A percentile compares a stretch with the other conserved stretches of the same genome.
phyloP scores from a whole-genome alignment of 1,284 basidiomycete species.

The Apiotrichum siamense region DNA sequence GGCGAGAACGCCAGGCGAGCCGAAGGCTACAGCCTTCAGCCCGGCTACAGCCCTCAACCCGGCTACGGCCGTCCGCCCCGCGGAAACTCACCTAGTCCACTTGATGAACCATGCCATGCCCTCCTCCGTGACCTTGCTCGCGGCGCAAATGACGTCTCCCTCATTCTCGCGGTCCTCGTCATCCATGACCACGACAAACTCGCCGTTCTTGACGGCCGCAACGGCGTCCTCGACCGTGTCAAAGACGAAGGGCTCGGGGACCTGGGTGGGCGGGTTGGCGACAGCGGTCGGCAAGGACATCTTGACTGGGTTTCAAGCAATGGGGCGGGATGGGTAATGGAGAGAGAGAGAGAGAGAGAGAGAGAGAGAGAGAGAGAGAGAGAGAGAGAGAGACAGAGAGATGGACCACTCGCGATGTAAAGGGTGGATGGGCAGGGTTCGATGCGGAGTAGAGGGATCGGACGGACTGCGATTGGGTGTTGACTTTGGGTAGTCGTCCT shows the following conservation, averaged over 20 bases:
- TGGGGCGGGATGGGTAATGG: not conserved
- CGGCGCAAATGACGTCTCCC: conserved; percentile 86
- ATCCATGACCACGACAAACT: conserved; percentile 93
- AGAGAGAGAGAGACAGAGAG: no score
- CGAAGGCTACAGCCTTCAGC: no score
- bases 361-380: not conserved
- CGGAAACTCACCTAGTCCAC: conserved; percentile 69
- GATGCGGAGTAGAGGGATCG: not conserved
- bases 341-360: not conserved
- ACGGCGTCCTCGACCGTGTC: conserved; percentile 76
- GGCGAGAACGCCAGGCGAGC: no score
- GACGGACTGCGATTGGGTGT: not conserved
- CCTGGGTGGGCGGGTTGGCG: conserved; percentile 21
- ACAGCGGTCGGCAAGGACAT: conserved; percentile 35
- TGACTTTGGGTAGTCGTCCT: not conserved
- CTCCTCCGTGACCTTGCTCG: conserved; percentile 73
- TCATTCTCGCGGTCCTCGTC: conserved; percentile 91
- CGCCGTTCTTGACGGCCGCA: conserved; percentile 68
- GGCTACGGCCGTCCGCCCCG: not conserved
- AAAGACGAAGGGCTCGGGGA: conserved; percentile 49
- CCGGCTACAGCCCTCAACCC: no score
- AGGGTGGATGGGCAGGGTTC: not conserved
- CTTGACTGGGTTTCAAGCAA: not conserved
- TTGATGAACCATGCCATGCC: conserved; percentile 99
- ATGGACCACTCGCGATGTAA: no score